Evolutionary conservation across 73 alveolate species (phyloP).

Genomic region (Paramecium caudatum): DNA sequence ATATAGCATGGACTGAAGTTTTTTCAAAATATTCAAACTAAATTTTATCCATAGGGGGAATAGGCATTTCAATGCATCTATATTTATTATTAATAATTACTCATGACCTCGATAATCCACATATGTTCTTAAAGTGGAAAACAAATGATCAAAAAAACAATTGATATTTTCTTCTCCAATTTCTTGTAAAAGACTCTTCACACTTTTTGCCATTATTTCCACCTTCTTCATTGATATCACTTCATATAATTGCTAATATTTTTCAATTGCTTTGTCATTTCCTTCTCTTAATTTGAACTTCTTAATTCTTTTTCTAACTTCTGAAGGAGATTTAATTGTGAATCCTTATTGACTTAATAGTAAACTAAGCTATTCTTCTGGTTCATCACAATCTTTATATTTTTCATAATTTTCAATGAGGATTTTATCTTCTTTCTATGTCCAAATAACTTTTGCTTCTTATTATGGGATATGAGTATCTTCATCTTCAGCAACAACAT

Average conservation of each 20-base stretch:
- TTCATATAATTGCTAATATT: slow-evolving; percentile 38
- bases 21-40: slow-evolving; percentile 52
- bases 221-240: slow-evolving; percentile 62
- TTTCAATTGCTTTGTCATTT: slow-evolving; percentile 73
- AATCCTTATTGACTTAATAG: slow-evolving; percentile 74
- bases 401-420: slow-evolving; percentile 82
- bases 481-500: slow-evolving; percentile 12
- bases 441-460: slow-evolving; percentile 77
- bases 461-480: not conserved
- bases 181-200: not conserved
- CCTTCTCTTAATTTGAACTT: slow-evolving; percentile 80
- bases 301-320: slow-evolving; percentile 80
- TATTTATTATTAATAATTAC: not conserved
- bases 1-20: not conserved
- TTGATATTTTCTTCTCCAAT: slow-evolving; percentile 25
- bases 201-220: slow-evolving; percentile 62
- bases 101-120: slow-evolving; percentile 23
- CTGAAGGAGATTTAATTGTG: slow-evolving; percentile 77
- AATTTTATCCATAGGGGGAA: slow-evolving; percentile 22
- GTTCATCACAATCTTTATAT: slow-evolving; percentile 77
- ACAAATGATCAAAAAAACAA: slow-evolving; percentile 21
- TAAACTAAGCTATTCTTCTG: slow-evolving; percentile 77
- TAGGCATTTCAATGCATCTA: slow-evolving; percentile 52
- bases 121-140: not conserved
- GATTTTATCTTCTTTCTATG: slow-evolving; percentile 82